These are phyloP conservation scores for Verticillium isaacii DNA, from an alignment of 2,329 filamentous ascomycete genomes.

Conservation along the genomic window DNA sequence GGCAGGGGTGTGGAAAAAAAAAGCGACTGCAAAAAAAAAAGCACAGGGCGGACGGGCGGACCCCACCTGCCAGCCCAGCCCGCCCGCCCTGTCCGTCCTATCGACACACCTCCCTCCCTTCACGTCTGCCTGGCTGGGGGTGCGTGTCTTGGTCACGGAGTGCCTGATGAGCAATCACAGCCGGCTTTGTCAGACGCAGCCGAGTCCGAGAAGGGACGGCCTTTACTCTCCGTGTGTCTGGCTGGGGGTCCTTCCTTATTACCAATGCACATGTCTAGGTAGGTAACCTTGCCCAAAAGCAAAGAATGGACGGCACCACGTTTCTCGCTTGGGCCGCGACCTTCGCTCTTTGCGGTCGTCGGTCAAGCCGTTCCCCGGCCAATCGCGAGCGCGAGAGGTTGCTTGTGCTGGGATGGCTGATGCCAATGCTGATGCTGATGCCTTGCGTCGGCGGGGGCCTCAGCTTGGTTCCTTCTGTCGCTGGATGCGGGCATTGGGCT, in stretches of 20 bases:
- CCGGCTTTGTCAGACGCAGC: not conserved
- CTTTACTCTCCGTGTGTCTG: no score
- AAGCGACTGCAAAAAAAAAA: not conserved
- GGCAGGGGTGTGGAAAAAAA: not conserved
- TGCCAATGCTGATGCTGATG: not conserved
- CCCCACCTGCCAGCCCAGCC: not conserved
- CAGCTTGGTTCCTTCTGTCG: not conserved
- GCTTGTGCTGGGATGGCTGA: not conserved
- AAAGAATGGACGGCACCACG: not conserved
- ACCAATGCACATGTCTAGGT: not conserved
- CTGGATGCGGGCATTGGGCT: not conserved
- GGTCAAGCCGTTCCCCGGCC: not conserved
- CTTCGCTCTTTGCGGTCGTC: not conserved
- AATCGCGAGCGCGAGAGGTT: not conserved
- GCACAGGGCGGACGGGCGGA: not conserved
- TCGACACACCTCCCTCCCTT: not conserved
- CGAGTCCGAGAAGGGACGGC: not conserved
- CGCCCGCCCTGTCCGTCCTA: not conserved
- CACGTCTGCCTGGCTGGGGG: not conserved
- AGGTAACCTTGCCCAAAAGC: not conserved
- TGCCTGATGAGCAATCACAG: not conserved
- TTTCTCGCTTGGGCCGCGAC: not conserved
- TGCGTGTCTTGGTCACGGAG: not conserved
- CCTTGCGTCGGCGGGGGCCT: not conserved
- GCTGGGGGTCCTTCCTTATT: not conserved